Evolutionary conservation across 192 early-diverging fungal species (phyloP), one percentile per base, ranked within the genome.

Genomic region (Jimgerdemannia lactiflua): DNA sequence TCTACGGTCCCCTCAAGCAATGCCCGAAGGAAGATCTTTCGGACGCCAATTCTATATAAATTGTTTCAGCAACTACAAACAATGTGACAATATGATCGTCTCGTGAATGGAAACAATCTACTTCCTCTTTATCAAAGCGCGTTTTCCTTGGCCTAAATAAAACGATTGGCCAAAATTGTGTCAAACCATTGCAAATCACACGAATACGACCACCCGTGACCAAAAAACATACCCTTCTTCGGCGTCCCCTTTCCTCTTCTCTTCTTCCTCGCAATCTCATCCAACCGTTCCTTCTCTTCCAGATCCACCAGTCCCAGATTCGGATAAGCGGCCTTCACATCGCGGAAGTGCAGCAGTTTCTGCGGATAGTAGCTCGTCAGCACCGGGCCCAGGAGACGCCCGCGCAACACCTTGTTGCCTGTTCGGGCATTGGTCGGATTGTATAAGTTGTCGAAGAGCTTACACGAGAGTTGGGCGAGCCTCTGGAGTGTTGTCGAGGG

Each of bases 221-320:
- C 10, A 20, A 42, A 65, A 42, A 39, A 4, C 29, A 19, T 86
- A 86, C 86, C 88, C 82, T 94, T 94, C 90, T 92, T 92, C 44
- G 91, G 91, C 14, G 91, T 86, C 49, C 92, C 91, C 87, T 94
- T 94, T 71, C 92, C 92, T 64, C 92, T 89, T 66, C 87, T 86
- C 82, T 86, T 92, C 77, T 85, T 83, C 79, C 85, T 85, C 3
- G 91, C 89, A 74, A 91, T 79, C 66, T 88, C 90, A 64, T 92
- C 91, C 40, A 92, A 78, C 19, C 92, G 89, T 43, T 85, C 84
- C 69, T 92, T 89, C 75, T 94, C 92, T 8, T 84, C 86, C 39
- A 83, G 78, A 78, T 94, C 71, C 20, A 88, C 71, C 42, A 90
- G 74, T 17, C 86, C 79, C 64, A 90, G 76, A 42, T 85, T 83